Evolutionary conservation across 2,329 filamentous ascomycete genomes (phyloP).

Genomic region (Arthroderma sp.): DNA sequence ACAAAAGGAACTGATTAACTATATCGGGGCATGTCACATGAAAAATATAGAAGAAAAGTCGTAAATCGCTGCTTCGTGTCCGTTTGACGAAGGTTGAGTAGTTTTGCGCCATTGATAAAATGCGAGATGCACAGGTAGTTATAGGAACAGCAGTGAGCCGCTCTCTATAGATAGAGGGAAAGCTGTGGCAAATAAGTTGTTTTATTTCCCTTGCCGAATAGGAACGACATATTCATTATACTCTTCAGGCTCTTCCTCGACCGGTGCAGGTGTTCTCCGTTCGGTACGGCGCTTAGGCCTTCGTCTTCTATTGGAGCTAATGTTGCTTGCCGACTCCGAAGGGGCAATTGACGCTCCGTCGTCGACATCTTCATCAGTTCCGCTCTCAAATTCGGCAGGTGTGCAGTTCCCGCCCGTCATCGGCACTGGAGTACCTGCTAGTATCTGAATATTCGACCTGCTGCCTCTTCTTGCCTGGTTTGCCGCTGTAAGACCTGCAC

Average conservation of each 20-base stretch:
- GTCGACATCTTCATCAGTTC: conserved; percentile 35
- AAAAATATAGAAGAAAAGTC: not conserved
- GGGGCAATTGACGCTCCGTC: conserved; percentile 36
- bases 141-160: not conserved
- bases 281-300: conserved; percentile 37
- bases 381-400: conserved; percentile 12
- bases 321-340: conserved; percentile 40
- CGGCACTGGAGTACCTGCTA: conserved; percentile 1
- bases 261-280: conserved; percentile 37
- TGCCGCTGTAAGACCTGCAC: conserved; percentile 55
- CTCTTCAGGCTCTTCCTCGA: conserved; percentile 39
- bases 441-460: conserved; percentile 8
- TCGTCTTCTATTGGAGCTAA: conserved; percentile 35
- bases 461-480: conserved; percentile 34
- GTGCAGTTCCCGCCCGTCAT: not conserved
- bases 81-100: not conserved
- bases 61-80: not conserved
- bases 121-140: not conserved
- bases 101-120: not conserved
- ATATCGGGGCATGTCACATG: not conserved
- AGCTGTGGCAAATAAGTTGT: not conserved
- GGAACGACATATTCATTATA: conserved; percentile 3
- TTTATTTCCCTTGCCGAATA: not conserved
- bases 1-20: not conserved
- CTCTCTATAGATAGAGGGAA: not conserved